These are phyloP conservation scores for Paraconiothyrium brasiliense DNA, from an alignment of 2,329 filamentous ascomycete species.

Conservation along the genomic window DNA sequence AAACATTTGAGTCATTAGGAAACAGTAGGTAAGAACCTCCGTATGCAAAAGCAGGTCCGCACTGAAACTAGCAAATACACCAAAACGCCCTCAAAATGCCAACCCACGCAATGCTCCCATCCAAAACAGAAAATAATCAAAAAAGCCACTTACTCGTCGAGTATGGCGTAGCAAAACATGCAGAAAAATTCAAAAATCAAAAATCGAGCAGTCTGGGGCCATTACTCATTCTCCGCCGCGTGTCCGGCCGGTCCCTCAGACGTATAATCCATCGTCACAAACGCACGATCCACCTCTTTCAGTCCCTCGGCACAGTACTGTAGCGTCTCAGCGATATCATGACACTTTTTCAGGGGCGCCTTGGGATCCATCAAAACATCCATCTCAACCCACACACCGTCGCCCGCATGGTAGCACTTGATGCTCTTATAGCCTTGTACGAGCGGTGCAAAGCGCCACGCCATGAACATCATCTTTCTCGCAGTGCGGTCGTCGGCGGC, in stretches of 20 bases:
- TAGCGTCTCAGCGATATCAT: conserved; percentile 70
- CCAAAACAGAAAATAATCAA: too few species aligned
- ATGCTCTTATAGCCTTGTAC: conserved; percentile 65
- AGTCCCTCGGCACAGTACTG: conserved; percentile 61
- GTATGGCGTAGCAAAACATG: too few species aligned
- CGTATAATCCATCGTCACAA: conserved; percentile 62
- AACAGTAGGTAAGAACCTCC: too few species aligned
- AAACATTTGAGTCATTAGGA: too few species aligned
- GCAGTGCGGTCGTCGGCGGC: conserved; percentile 62
- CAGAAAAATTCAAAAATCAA: too few species aligned
- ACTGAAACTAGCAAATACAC: too few species aligned
- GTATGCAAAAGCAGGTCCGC: too few species aligned
- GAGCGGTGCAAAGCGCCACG: conserved; percentile 64
- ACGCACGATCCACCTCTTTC: conserved; percentile 62
- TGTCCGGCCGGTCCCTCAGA: conserved; percentile 54
- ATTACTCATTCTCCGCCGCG: conserved; percentile 38
- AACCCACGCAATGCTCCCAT: too few species aligned
- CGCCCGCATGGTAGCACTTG: conserved; percentile 69
- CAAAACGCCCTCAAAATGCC: too few species aligned
- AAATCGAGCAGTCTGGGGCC: not conserved
- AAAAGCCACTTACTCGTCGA: too few species aligned
- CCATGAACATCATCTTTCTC: conserved; percentile 68
- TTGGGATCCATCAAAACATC: conserved; percentile 67
- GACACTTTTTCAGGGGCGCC: conserved; percentile 61
- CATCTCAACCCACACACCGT: conserved; percentile 70